phyloP scores from a whole-genome alignment of 2,329 filamentous ascomycete species.

The Geosmithia flava region DNA sequence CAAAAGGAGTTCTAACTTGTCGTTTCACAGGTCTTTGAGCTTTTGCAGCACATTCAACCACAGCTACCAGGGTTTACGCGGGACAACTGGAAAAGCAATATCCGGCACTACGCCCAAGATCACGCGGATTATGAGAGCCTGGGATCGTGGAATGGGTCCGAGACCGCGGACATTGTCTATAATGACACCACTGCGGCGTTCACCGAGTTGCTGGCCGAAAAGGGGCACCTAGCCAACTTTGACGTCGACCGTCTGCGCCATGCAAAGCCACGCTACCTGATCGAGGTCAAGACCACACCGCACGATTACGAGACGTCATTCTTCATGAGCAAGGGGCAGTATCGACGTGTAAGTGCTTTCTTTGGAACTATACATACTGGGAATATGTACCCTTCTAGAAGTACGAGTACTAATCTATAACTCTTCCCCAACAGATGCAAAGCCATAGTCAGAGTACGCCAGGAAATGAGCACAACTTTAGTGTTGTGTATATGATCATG shows the following conservation, averaged over 20 bases:
- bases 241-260: constrained; percentile 7
- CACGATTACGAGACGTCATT: constrained; percentile 23
- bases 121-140: constrained; percentile 28
- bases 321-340: constrained; percentile 33
- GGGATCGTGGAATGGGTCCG: constrained; percentile 21
- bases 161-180: constrained; percentile 36
- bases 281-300: constrained; percentile 39
- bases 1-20: background rate
- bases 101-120: constrained; percentile 23
- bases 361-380: background rate
- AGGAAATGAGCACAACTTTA: background rate
- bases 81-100: constrained; percentile 34
- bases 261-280: constrained; percentile 24
- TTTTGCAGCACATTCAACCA: background rate
- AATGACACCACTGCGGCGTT: constrained; percentile 18
- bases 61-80: constrained; percentile 19
- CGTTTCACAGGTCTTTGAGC: background rate
- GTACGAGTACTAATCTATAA: background rate
- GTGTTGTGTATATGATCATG: constrained; percentile 24
- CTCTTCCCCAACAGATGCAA: background rate
- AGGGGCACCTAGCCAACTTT: constrained; percentile 14
- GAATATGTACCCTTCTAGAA: background rate
- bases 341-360: constrained; percentile 24
- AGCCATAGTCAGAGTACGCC: background rate
- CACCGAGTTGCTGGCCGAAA: constrained; percentile 19